Percentiles rank a stretch among this genome's conserved stretches.
phyloP scores from a whole-genome alignment of 2,329 filamentous ascomycete genomes.

The Monilinia polystroma region DNA sequence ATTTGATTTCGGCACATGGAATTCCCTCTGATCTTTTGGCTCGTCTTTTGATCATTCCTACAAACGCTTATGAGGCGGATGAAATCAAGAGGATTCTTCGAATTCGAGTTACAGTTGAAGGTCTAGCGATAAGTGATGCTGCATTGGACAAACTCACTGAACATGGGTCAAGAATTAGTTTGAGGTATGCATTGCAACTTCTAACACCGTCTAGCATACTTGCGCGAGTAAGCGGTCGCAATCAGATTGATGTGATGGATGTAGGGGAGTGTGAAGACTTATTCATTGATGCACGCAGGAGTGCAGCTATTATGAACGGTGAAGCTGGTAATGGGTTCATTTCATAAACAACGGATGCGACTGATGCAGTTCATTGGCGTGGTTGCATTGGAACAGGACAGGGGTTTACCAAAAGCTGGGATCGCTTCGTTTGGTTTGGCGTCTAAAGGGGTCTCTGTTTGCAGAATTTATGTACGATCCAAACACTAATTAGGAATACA shows the following conservation, averaged over 20 bases:
- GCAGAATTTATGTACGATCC: conserved; percentile 22
- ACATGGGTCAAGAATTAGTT: conserved; percentile 82
- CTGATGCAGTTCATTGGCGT: conserved; percentile 19
- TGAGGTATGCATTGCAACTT: conserved; percentile 91
- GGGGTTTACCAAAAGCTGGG: conserved; percentile 25
- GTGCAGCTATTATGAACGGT: conserved; percentile 65
- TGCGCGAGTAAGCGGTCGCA: conserved; percentile 76
- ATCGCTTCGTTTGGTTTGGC: conserved; percentile 24
- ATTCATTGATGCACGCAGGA: conserved; percentile 79
- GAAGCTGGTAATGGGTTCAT: conserved; percentile 62
- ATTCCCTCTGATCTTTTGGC: conserved; percentile 91
- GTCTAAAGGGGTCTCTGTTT: conserved; percentile 26
- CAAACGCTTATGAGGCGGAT: conserved; percentile 79
- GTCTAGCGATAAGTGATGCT: conserved; percentile 72
- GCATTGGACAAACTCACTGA: conserved; percentile 85
- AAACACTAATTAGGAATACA: conserved; percentile 21
- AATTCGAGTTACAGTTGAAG: conserved; percentile 79
- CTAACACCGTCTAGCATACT: conserved; percentile 70
- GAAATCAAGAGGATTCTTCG: conserved; percentile 93
- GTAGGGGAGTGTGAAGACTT: conserved; percentile 79
- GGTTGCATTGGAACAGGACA: conserved; percentile 21
- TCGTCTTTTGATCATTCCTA: conserved; percentile 93
- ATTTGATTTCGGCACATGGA: conserved; percentile 84
- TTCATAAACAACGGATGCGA: conserved; percentile 31
- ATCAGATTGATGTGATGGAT: conserved; percentile 74